A percentile compares a stretch with the other conserved stretches of the same genome.
Evolutionary conservation across 2,329 filamentous ascomycete genomes (phyloP).

Genomic region (Sclerotinia minor): DNA sequence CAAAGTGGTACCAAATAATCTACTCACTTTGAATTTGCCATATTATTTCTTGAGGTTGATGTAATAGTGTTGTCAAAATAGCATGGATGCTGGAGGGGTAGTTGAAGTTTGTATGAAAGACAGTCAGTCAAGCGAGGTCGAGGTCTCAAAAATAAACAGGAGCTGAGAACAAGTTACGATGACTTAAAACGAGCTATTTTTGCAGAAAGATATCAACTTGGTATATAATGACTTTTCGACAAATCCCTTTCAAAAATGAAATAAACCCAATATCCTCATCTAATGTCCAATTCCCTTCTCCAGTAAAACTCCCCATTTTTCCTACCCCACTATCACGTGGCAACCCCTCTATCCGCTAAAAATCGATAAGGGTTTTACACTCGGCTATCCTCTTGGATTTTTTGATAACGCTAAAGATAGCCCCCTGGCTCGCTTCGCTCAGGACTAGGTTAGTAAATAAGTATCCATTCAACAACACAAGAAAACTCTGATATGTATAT

Average conservation of each 20-base stretch:
- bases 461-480: too few species aligned
- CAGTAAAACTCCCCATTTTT: not conserved
- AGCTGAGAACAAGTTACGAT: not conserved
- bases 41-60: conserved; percentile 18
- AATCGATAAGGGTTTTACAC: not conserved
- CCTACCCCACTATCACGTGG: not conserved
- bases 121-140: not conserved
- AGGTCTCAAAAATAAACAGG: not conserved
- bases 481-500: not conserved
- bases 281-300: not conserved
- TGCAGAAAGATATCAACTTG: not conserved
- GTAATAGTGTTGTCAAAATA: not conserved
- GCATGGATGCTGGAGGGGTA: not conserved
- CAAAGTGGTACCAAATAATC: not conserved
- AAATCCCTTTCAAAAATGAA: not conserved
- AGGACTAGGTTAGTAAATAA: too few species aligned
- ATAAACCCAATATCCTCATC: not conserved
- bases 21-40: conserved; percentile 40
- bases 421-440: too few species aligned
- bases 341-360: not conserved
- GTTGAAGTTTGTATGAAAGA: not conserved
- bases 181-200: not conserved
- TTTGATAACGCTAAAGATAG: not conserved
- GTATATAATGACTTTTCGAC: not conserved
- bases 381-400: not conserved